These are phyloP conservation scores for Ophiostoma sp. DNA, from an alignment of 2,329 filamentous ascomycete genomes.

Conservation along the genomic window DNA sequence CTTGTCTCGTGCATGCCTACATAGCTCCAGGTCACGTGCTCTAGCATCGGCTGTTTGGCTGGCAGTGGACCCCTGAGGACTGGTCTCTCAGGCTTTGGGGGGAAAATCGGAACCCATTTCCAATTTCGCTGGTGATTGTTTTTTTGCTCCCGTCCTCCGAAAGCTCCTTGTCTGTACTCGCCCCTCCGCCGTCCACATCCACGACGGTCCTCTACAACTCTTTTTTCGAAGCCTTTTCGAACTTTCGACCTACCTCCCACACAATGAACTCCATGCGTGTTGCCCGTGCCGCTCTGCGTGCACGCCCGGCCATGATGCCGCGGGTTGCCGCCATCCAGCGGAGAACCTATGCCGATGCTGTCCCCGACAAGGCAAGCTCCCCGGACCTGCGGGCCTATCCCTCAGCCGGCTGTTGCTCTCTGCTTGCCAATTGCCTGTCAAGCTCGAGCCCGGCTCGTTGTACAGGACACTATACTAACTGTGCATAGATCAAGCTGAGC, in stretches of 20 bases:
- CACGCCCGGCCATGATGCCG: slow-evolving; percentile 65
- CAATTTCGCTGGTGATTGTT: slow-evolving; percentile 23
- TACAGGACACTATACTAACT: slow-evolving; percentile 11
- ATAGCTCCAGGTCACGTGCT: not conserved
- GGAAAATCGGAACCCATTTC: slow-evolving; percentile 23
- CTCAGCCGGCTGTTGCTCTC: not conserved
- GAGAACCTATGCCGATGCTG: slow-evolving; percentile 85
- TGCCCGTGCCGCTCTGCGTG: slow-evolving; percentile 82
- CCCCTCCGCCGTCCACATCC: slow-evolving; percentile 16
- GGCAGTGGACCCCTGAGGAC: slow-evolving; percentile 11
- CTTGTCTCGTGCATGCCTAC: not conserved
- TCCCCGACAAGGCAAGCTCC: slow-evolving; percentile 67
- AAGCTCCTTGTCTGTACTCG: slow-evolving; percentile 21
- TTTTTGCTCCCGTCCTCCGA: slow-evolving; percentile 25
- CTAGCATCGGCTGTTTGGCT: not conserved
- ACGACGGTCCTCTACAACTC: slow-evolving; percentile 13
- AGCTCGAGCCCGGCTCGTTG: not conserved
- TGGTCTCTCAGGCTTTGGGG: slow-evolving; percentile 5
- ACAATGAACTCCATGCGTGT: slow-evolving; percentile 93
- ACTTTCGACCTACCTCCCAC: slow-evolving; percentile 27
- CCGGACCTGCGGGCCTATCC: not conserved
- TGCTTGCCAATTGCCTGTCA: not conserved
- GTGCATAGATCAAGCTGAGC: slow-evolving; percentile 81
- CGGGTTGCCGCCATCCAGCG: slow-evolving; percentile 63
- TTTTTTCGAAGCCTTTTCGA: not conserved